Evolutionary conservation across 2,329 filamentous ascomycete genomes (phyloP).

Genomic region (Ambrosiella beaveri): DNA sequence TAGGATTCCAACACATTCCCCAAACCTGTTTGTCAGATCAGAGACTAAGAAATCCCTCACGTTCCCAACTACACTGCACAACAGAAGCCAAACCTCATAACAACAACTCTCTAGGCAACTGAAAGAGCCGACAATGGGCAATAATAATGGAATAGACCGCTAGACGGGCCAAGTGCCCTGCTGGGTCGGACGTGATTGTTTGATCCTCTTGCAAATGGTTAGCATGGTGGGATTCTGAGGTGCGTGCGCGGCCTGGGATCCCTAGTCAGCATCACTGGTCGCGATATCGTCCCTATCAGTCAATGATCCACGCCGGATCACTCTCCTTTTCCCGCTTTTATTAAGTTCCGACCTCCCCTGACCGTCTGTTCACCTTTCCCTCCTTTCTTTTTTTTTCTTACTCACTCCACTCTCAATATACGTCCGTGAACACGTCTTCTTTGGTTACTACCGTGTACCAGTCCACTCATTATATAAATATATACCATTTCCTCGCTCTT

Average conservation of each 20-base stretch:
- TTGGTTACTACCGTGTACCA: slow-evolving; percentile 6
- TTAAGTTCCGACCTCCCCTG: slow-evolving; percentile 12
- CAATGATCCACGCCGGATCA: not conserved
- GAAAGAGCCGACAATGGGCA: not conserved
- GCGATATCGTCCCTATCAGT: not conserved
- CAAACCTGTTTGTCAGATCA: no score
- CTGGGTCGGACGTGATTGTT: not conserved
- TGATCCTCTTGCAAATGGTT: not conserved
- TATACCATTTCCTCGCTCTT: not conserved
- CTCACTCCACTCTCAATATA: not conserved
- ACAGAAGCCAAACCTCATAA: no score
- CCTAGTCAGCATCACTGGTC: not conserved
- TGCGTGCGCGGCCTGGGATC: not conserved
- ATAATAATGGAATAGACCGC: not conserved
- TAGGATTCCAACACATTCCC: no score
- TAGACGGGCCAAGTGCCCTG: not conserved
- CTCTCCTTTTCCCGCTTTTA: slow-evolving; percentile 4
- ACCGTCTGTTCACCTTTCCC: slow-evolving; percentile 4
- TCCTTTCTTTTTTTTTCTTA: slow-evolving; percentile 5
- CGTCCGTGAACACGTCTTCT: not conserved
- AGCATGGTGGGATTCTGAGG: not conserved
- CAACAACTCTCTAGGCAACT: not conserved
- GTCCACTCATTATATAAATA: slow-evolving; percentile 11
- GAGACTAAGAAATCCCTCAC: no score
- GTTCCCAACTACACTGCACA: no score